These are phyloP conservation scores for Polychaeton citri DNA, from an alignment of 2,329 filamentous ascomycete genomes.

Conservation along the genomic window DNA sequence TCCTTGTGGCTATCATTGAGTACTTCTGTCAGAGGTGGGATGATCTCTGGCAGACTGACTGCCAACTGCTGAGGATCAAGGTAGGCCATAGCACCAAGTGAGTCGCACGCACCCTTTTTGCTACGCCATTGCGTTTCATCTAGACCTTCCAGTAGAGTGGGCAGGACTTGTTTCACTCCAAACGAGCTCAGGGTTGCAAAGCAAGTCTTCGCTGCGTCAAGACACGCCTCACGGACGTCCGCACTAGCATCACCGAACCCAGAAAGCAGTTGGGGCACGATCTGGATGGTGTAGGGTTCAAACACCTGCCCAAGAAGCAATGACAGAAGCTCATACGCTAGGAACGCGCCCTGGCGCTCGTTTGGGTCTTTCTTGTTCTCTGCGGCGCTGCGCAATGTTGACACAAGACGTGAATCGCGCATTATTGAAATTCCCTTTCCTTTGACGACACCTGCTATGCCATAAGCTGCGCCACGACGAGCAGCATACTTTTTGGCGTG, in stretches of 20 bases:
- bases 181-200: conserved; percentile 90
- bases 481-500: conserved; percentile 84
- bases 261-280: conserved; percentile 77
- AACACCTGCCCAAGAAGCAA: conserved; percentile 77
- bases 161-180: conserved; percentile 87
- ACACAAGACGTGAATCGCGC: conserved; percentile 74
- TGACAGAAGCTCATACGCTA: conserved; percentile 84
- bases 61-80: conserved; percentile 91
- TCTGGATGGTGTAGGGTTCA: conserved; percentile 91
- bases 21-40: conserved; percentile 84
- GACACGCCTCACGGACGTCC: conserved; percentile 83
- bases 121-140: conserved; percentile 96
- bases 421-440: conserved; percentile 76
- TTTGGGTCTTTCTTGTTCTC: conserved; percentile 92
- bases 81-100: conserved; percentile 96
- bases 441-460: conserved; percentile 75
- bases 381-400: conserved; percentile 63
- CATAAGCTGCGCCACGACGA: conserved; percentile 87
- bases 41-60: conserved; percentile 85
- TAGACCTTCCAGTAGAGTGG: conserved; percentile 78
- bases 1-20: conserved; percentile 98
- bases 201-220: conserved; percentile 86
- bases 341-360: conserved; percentile 73
- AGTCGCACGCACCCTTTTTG: conserved; percentile 94
- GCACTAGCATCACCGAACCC: conserved; percentile 81